Percentiles rank a stretch among this genome's conserved stretches.
These are phyloP conservation scores for Bryoerythrophyllum caledonicum DNA, from an alignment of 225 moss, liverwort and hornwort species.

Conservation along the genomic window DNA sequence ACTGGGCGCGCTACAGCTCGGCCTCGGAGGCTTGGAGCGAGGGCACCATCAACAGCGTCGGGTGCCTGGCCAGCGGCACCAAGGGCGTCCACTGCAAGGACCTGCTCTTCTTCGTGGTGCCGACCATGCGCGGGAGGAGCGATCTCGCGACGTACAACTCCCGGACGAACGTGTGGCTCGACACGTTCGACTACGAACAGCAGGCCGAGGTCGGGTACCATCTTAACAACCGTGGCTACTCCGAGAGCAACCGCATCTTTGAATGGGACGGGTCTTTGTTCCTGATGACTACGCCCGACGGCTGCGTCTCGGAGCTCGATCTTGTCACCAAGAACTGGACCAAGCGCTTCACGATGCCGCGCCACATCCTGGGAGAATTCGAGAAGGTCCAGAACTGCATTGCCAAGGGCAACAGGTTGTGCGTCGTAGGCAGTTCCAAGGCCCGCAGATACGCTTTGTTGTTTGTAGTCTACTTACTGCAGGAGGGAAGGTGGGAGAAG, in stretches of 20 bases:
- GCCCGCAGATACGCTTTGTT: slow-evolving; percentile 41
- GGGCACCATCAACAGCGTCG: slow-evolving; percentile 42
- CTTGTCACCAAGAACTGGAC: slow-evolving; percentile 45
- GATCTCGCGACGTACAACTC: slow-evolving; percentile 54
- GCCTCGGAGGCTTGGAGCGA: slow-evolving; percentile 38
- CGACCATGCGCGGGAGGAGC: slow-evolving; percentile 53
- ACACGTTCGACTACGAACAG: slow-evolving; percentile 52
- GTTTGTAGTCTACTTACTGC: slow-evolving; percentile 37
- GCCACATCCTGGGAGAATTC: slow-evolving; percentile 39
- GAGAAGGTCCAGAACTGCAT: slow-evolving; percentile 57
- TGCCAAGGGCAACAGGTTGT: slow-evolving; percentile 44
- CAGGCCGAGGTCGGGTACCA: slow-evolving; percentile 52
- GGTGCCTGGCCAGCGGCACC: slow-evolving; percentile 48
- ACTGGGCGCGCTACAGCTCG: slow-evolving; percentile 42
- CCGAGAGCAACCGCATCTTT: slow-evolving; percentile 53
- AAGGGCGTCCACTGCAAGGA: slow-evolving; percentile 54
- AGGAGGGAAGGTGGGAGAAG: slow-evolving; percentile 43
- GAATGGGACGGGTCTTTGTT: slow-evolving; percentile 54
- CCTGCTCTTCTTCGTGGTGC: slow-evolving; percentile 50
- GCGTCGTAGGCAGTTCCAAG: slow-evolving; percentile 50
- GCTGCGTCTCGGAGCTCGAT: slow-evolving; percentile 50
- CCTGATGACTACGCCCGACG: slow-evolving; percentile 43
- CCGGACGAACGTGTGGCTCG: slow-evolving; percentile 48
- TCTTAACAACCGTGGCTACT: slow-evolving; percentile 54
- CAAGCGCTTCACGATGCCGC: slow-evolving; percentile 49